Evolutionary conservation across 2,329 filamentous ascomycete species (phyloP).

Genomic region (Parastagonospora avenae): DNA sequence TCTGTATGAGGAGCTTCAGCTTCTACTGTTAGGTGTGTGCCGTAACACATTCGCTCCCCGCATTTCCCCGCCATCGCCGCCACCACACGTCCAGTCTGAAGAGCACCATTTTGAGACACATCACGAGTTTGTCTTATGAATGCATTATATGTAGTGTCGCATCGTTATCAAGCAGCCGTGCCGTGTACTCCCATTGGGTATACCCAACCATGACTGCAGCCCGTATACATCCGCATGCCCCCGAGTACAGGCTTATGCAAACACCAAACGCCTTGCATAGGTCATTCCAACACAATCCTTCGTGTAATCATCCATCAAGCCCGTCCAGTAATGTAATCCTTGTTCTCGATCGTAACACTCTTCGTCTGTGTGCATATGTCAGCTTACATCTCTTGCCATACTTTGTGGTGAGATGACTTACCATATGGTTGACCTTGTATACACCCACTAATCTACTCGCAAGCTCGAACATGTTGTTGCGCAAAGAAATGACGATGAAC

Average conservation of each 20-base stretch:
- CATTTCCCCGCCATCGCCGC: slow-evolving; percentile 1
- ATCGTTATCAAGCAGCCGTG: background rate
- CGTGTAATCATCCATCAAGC: slow-evolving; percentile 8
- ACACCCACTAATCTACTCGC: slow-evolving; percentile 94
- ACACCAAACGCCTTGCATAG: slow-evolving; percentile 7
- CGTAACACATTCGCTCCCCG: background rate
- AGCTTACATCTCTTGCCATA: slow-evolving; percentile 6
- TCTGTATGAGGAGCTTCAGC: background rate
- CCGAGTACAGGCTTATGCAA: background rate
- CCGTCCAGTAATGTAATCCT: slow-evolving; percentile 48
- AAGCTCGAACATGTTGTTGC: slow-evolving; percentile 99
- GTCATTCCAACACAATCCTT: background rate
- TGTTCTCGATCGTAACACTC: slow-evolving; percentile 59
- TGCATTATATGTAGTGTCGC: background rate
- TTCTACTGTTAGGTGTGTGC: background rate
- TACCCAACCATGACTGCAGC: background rate
- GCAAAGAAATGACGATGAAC: slow-evolving; percentile 95
- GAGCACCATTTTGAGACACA: too few species aligned
- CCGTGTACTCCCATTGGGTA: background rate
- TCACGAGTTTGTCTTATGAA: background rate
- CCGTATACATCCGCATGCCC: background rate
- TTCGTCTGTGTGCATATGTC: slow-evolving; percentile 54
- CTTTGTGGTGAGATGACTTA: slow-evolving; percentile 37
- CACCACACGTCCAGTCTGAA: background rate
- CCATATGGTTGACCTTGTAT: slow-evolving; percentile 99